These are phyloP conservation scores for Wallacemonas sp. DNA, from an alignment of 208 protist genomes.

Conservation along the genomic window DNA sequence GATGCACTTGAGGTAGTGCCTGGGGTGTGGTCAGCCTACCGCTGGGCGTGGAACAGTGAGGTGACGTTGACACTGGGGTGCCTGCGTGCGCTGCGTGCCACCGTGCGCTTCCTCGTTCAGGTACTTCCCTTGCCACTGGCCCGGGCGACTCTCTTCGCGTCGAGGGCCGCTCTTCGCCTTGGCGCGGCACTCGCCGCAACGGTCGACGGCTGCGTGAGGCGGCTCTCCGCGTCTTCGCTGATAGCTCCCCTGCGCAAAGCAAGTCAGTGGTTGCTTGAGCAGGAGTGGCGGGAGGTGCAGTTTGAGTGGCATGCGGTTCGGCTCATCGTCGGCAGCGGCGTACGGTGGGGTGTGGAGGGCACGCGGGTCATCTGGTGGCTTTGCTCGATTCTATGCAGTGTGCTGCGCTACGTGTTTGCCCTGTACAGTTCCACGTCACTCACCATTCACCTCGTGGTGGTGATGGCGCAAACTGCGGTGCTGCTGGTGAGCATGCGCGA, in stretches of 20 bases:
- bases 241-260: neutral
- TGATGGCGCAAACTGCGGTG: constrained; percentile 56
- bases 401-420: neutral
- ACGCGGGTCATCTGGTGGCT: neutral
- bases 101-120: constrained; percentile 6
- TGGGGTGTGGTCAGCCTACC: constrained; percentile 42
- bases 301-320: constrained; percentile 27
- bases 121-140: neutral
- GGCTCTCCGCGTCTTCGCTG: neutral
- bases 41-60: constrained; percentile 51
- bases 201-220: neutral
- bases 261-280: constrained; percentile 1
- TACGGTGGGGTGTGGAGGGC: neutral
- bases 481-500: constrained; percentile 68
- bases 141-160: neutral
- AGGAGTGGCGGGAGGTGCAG: constrained; percentile 23
- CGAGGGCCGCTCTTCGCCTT: neutral
- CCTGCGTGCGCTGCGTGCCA: neutral
- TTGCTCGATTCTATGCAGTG: neutral
- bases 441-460: constrained; percentile 56
- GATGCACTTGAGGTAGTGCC: constrained; percentile 67
- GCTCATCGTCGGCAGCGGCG: neutral
- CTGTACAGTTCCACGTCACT: constrained; percentile 61
- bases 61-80: constrained; percentile 30
- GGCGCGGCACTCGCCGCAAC: neutral